These are phyloP conservation scores for Mycena sanguinolenta DNA, from an alignment of 768 basidiomycete species.

Conservation along the genomic window DNA sequence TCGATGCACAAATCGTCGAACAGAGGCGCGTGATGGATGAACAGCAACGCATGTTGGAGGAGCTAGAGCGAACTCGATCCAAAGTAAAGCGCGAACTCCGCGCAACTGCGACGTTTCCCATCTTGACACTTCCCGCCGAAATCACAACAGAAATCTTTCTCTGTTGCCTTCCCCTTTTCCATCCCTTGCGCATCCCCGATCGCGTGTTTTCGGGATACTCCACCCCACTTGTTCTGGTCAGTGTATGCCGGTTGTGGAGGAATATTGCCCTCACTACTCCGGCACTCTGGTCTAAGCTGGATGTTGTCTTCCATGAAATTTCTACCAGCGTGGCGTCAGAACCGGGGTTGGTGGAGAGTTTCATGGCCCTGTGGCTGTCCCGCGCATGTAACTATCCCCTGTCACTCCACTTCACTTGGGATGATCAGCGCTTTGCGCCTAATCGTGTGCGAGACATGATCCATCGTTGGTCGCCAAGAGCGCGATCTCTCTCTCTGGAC, in stretches of 20 bases:
- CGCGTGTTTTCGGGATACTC: background rate
- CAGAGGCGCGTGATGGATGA: background rate
- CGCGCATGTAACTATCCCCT: background rate
- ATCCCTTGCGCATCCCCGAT: background rate
- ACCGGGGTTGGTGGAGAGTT: background rate
- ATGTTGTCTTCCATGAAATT: background rate
- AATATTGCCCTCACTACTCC: constrained; percentile 2
- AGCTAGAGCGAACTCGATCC: background rate
- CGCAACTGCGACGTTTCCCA: background rate
- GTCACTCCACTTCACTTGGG: background rate
- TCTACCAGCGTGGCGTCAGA: background rate
- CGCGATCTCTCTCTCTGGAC: background rate
- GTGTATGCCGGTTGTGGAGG: background rate
- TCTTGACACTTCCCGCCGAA: background rate
- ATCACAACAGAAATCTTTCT: background rate
- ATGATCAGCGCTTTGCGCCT: background rate
- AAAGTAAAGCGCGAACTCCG: background rate
- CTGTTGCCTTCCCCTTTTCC: constrained; percentile 2
- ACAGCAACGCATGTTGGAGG: background rate
- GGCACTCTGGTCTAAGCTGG: constrained; percentile 1
- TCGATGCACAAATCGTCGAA: background rate
- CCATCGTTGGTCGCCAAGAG: background rate
- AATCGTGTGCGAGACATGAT: constrained; percentile 8
- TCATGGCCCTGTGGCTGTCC: background rate
- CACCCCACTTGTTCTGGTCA: background rate